These are phyloP conservation scores for Castanopsis chinensis DNA, from an alignment of 306 rosid species.

Conservation along the genomic window DNA sequence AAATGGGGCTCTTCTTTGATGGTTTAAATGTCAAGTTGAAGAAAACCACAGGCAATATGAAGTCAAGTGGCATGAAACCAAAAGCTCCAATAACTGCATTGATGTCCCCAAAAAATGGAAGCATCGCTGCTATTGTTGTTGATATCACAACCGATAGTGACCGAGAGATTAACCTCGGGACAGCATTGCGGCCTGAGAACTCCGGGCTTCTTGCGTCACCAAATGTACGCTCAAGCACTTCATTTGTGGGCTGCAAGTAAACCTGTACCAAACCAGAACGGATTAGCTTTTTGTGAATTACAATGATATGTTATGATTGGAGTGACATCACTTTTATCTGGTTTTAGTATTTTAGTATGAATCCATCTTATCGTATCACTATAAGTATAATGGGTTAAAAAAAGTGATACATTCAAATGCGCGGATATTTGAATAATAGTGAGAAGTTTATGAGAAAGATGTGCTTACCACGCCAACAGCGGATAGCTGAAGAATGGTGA, in stretches of 20 bases:
- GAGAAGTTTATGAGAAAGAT: background rate
- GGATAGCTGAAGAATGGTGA: slow-evolving; percentile 63
- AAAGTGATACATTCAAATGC: too few relatives aligned
- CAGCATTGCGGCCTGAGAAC: slow-evolving; percentile 55
- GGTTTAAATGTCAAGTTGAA: slow-evolving; percentile 78
- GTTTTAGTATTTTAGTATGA: too few relatives aligned
- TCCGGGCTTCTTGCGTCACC: slow-evolving; percentile 43
- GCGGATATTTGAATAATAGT: too few relatives aligned
- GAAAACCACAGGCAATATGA: slow-evolving; percentile 61
- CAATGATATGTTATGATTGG: too few relatives aligned
- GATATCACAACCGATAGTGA: slow-evolving; percentile 44
- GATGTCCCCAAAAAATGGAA: slow-evolving; percentile 83
- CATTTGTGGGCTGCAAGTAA: slow-evolving; percentile 76
- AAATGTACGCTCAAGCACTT: slow-evolving; percentile 55
- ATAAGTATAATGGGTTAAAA: too few relatives aligned
- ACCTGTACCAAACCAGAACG: slow-evolving; percentile 33
- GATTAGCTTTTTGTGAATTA: too few relatives aligned
- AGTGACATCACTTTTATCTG: too few relatives aligned
- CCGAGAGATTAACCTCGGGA: slow-evolving; percentile 60
- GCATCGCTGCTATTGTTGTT: slow-evolving; percentile 68
- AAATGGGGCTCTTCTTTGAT: slow-evolving; percentile 48
- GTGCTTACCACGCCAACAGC: slow-evolving; percentile 68
- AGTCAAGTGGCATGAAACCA: slow-evolving; percentile 83
- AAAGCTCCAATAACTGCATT: slow-evolving; percentile 77
- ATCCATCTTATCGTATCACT: too few relatives aligned